These are phyloP conservation scores for Bacidia gigantensis DNA, from an alignment of 495 filamentous ascomycete genomes.

Conservation along the genomic window DNA sequence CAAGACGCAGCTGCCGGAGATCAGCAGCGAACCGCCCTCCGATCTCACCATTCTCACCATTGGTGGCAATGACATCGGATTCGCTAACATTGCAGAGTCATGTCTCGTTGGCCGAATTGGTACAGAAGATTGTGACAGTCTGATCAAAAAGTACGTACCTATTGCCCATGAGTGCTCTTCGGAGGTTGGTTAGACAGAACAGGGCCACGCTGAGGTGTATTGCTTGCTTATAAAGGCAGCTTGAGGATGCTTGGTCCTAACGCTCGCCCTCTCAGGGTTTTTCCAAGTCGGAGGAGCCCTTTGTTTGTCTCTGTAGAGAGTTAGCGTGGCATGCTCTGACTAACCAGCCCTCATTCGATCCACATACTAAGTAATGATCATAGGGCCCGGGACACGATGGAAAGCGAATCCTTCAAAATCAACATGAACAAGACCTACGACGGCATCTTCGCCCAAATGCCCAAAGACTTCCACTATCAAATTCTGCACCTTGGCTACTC, in stretches of 20 bases:
- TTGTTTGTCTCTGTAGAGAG: too few relatives aligned
- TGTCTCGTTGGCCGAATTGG: slow-evolving; percentile 2
- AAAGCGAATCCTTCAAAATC: background rate
- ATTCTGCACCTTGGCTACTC: background rate
- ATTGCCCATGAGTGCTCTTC: too few relatives aligned
- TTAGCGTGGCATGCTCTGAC: too few relatives aligned
- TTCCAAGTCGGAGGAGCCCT: too few relatives aligned
- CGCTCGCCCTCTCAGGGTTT: too few relatives aligned
- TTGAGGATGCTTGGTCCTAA: too few relatives aligned
- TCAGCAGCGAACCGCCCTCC: background rate
- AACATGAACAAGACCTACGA: background rate
- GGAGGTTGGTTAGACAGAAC: too few relatives aligned
- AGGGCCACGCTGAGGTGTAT: too few relatives aligned
- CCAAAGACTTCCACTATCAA: slow-evolving; percentile 1
- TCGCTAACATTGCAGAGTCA: background rate
- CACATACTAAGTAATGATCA: too few relatives aligned
- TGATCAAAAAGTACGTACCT: background rate
- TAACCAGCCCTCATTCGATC: too few relatives aligned
- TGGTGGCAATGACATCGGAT: slow-evolving; percentile 5
- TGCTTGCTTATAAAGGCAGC: too few relatives aligned
- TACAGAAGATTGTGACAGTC: background rate
- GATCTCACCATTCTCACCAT: background rate
- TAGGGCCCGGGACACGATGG: background rate
- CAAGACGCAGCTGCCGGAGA: background rate
- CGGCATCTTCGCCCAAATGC: slow-evolving; percentile 2